phyloP scores from a whole-genome alignment of 1,284 basidiomycete genomes.

The Trametes pubescens region DNA sequence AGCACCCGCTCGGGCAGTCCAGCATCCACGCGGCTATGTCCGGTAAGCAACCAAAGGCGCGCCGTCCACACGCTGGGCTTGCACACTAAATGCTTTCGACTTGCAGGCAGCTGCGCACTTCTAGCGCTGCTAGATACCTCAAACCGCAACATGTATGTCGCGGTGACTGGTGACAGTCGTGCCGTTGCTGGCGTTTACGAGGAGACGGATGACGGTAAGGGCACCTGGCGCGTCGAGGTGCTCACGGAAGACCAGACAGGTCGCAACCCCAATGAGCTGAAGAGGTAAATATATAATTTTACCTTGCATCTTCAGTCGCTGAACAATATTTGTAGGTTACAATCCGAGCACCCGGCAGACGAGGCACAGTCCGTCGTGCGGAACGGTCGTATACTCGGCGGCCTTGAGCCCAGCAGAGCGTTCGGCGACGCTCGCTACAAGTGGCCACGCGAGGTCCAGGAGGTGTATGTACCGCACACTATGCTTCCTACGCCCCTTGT shows the following conservation, averaged over 20 bases:
- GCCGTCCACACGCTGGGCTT: not conserved
- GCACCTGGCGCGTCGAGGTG: slow-evolving; percentile 89
- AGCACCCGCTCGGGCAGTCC: slow-evolving; percentile 72
- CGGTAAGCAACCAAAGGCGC: slow-evolving; percentile 47
- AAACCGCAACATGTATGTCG: slow-evolving; percentile 85
- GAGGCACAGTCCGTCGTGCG: slow-evolving; percentile 87
- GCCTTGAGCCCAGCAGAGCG: slow-evolving; percentile 93
- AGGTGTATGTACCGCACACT: slow-evolving; percentile 60
- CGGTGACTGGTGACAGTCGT: slow-evolving; percentile 93
- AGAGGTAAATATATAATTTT: slow-evolving; percentile 53
- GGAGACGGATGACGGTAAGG: slow-evolving; percentile 61
- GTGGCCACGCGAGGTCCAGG: slow-evolving; percentile 78
- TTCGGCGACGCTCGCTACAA: slow-evolving; percentile 98
- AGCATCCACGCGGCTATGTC: slow-evolving; percentile 84
- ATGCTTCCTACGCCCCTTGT: not conserved
- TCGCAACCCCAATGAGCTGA: slow-evolving; percentile 84
- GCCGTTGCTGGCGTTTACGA: slow-evolving; percentile 97
- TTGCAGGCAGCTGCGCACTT: slow-evolving; percentile 86
- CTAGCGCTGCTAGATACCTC: slow-evolving; percentile 88
- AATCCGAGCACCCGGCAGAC: slow-evolving; percentile 86
- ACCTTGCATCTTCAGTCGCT: not conserved
- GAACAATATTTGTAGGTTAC: slow-evolving; percentile 63
- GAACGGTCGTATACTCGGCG: slow-evolving; percentile 89
- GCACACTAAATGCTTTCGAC: slow-evolving; percentile 22
- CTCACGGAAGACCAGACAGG: slow-evolving; percentile 97